Base-by-base conservation (phyloP, 2,329 filamentous ascomycete species). In the Apiospora phragmitis region DNA sequence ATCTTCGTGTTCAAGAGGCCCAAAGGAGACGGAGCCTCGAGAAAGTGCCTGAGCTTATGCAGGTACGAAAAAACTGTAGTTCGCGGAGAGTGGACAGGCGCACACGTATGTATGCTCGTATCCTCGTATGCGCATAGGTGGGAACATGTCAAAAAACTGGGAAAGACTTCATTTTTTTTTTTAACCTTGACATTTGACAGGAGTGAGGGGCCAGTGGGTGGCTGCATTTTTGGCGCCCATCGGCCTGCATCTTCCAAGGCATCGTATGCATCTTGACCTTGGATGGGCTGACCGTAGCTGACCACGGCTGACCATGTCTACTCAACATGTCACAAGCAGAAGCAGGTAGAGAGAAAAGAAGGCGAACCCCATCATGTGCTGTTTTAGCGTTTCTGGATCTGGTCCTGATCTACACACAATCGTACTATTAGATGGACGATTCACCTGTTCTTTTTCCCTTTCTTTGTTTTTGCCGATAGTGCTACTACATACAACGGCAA, bases 11-110 rank as follows among this genome's bases (percentile, higher is more conserved):
- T n/a, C 9, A 35, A 51, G n/a, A 26, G 47, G 47, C 51, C 29
- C 32, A 32, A 59, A 59, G 16, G 51, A 35, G 51, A 59, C 51
- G 51, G 51, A 62, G 18, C 9, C 55, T 62, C 55, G 55, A 62
- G 55, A 14, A 62, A 62, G 29, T n/a, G 32, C 32, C 55, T n/a
- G 32, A 62, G 55, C 55, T 62, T 62, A 62, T 62, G 55, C 55
- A 62, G 55, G 55, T 38, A 62, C 55, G 51, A 32, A 32, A 32
- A 32, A 59, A 59, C 51, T 29, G 26, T 32, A 32, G 29, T 32
- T 16, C 21, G 51, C 29, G 21, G 51, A 8, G 29, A 35, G 18
- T 32, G 32, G 51, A 32, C 26, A 55, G 12, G 4, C 45, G 26
- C 49, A 7, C 26, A 55, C 49, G 14, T 12, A 21, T 26, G 49